Conservation (phyloP, 345 rosid genomes). For the Mercurialis annua region DNA sequence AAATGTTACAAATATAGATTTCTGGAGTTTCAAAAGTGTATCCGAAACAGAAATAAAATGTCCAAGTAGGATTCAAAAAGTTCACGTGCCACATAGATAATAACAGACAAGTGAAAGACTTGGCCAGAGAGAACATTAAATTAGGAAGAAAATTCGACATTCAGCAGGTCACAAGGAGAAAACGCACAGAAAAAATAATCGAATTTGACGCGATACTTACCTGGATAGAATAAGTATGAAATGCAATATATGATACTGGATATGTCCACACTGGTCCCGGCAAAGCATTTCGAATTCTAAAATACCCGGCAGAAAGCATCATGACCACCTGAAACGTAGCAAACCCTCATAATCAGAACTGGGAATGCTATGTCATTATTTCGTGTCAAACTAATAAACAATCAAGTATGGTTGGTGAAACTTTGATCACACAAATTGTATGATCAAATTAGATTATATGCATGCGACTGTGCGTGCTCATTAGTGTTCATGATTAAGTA, state of each 20-base stretch:
- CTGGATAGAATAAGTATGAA: conserved; percentile 90
- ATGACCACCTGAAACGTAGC: conserved; percentile 64
- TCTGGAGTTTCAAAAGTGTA: too few relatives aligned
- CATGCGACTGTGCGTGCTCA: too few relatives aligned
- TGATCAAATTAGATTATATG: neutral
- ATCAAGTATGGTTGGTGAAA: neutral
- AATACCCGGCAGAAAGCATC: conserved; percentile 98
- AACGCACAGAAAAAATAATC: neutral
- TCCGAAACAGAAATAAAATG: too few relatives aligned
- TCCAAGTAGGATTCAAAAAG: too few relatives aligned
- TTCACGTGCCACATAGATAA: too few relatives aligned
- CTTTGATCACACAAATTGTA: neutral
- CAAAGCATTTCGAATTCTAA: conserved; percentile 76
- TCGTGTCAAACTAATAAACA: neutral
- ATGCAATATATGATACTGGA: conserved; percentile 84
- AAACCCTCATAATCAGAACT: conserved; percentile 8
- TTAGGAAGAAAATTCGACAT: neutral
- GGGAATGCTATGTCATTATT: neutral
- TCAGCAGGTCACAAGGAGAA: neutral
- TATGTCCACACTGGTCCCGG: conserved; percentile 84
- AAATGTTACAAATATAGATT: too few relatives aligned
- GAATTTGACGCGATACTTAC: conserved; percentile 34
- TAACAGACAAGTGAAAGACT: too few relatives aligned
- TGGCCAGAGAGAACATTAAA: neutral
- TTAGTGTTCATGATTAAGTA: neutral